A percentile compares a stretch with the other conserved stretches of the same genome.
Evolutionary conservation across 2,329 filamentous ascomycete species (phyloP).

Genomic region (Fusarium gaditjirri): DNA sequence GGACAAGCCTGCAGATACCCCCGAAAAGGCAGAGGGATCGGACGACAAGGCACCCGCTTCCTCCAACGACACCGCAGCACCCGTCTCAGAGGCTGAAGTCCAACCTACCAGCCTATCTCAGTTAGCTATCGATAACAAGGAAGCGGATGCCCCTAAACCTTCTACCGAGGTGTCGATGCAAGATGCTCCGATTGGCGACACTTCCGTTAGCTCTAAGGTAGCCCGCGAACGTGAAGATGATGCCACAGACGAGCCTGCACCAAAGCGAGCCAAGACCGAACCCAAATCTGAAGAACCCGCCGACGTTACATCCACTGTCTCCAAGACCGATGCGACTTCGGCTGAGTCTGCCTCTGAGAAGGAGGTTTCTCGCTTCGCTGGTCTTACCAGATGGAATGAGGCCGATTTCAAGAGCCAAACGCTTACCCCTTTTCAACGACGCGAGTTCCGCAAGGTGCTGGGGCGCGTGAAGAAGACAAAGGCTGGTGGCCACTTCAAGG

Average conservation of each 20-base stretch:
- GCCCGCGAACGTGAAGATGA: slow-evolving; percentile 84
- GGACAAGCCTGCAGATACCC: slow-evolving; percentile 34
- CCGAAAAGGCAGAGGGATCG: slow-evolving; percentile 29
- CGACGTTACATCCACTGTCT: slow-evolving; percentile 9
- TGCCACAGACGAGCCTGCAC: slow-evolving; percentile 68
- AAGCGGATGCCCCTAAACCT: slow-evolving; percentile 42
- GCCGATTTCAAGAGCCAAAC: slow-evolving; percentile 56
- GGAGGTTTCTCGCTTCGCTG: slow-evolving; percentile 43
- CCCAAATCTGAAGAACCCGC: slow-evolving; percentile 56
- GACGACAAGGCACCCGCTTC: slow-evolving; percentile 22
- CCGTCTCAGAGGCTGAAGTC: slow-evolving; percentile 50
- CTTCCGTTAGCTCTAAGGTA: slow-evolving; percentile 64
- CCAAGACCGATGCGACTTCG: slow-evolving; percentile 26
- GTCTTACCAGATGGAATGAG: slow-evolving; percentile 55
- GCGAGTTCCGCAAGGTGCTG: slow-evolving; percentile 72
- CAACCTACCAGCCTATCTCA: slow-evolving; percentile 53
- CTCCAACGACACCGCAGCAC: slow-evolving; percentile 34
- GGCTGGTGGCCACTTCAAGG: slow-evolving; percentile 77
- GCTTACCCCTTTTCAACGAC: slow-evolving; percentile 69
- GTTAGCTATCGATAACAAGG: slow-evolving; percentile 52
- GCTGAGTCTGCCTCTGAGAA: slow-evolving; percentile 39
- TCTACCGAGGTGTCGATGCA: slow-evolving; percentile 62
- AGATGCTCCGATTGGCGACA: slow-evolving; percentile 53
- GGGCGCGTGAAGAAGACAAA: slow-evolving; percentile 88
- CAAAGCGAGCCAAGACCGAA: slow-evolving; percentile 85